Base-by-base conservation (phyloP, 106 monocot genomes). In the Allium cepa region DNA sequence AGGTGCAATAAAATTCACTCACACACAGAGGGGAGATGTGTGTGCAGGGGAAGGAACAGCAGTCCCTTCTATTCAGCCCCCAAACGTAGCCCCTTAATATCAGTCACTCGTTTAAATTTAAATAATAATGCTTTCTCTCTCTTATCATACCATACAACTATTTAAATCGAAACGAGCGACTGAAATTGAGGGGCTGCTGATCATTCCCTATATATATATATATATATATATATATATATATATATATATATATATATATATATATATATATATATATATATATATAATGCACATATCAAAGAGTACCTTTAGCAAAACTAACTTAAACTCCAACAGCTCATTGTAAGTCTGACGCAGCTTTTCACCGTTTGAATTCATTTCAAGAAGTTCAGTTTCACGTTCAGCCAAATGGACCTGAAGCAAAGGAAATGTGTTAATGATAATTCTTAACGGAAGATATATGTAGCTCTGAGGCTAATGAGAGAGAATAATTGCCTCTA, bases 281-380 rank as follows among this genome's bases (percentile, higher is more conserved):
- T 36, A 5, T 36, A 61, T 14, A 58, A 15, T 57, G 57, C 36
- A 36, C 36, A 36, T 66, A 62, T 59, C 17, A 16, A 64, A 62
- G 47, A 70, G 60, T 90, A 99, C 97, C 89, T 99, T 99, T 59
- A 84, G 57, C 26, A 99, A 77, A 67, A 99, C 92, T 71, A 99
- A 71, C 76, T 99, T 99, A 72, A 85, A 92, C 70, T 99, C 97
- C 79, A 99, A 84, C 55, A 99, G 93, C 58, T 99, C 97, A 69
- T 99, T 99, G 64, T 93, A 99, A 59, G 97, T 76, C 11, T 87
- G 92, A 15, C 57, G 78, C 62, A 99, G 75, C 59, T 93, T 99
- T 62, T 99, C 97, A 79, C 90, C 85, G 53, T 99, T 99, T 66
- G 83, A 57, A 76, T 99, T 92, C 92, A 99, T 99, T 83, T 99